A percentile compares a stretch with the other conserved stretches of the same genome.
Evolutionary conservation across 2,329 filamentous ascomycete genomes (phyloP).

Genomic region (Colletotrichum eremochloae): DNA sequence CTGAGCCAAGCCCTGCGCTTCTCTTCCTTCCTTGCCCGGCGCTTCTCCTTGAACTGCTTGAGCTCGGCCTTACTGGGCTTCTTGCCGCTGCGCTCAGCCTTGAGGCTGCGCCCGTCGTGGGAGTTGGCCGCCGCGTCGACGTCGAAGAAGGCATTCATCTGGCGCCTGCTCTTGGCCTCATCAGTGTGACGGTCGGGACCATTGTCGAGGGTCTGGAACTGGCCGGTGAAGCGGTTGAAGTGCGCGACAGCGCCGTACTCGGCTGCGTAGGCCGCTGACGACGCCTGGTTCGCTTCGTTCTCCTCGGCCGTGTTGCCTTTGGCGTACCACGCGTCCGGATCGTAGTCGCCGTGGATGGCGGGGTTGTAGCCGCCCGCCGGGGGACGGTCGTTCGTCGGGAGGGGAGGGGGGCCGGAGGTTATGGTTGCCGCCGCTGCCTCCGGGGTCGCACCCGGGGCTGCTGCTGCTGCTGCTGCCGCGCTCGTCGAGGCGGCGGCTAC

Average conservation of each 20-base stretch:
- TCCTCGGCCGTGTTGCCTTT: conserved; percentile 66
- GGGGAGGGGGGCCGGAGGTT: conserved; percentile 49
- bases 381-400: conserved; percentile 53
- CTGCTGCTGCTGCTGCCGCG: conserved; percentile 11
- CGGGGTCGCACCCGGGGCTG: conserved; percentile 44
- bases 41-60: conserved; percentile 92
- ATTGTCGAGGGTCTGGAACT: conserved; percentile 78
- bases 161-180: conserved; percentile 86
- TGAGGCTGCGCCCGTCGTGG: conserved; percentile 90
- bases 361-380: conserved; percentile 89
- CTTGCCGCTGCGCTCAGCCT: conserved; percentile 89
- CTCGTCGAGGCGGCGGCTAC: conserved; percentile 46
- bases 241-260: conserved; percentile 67
- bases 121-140: conserved; percentile 93
- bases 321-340: conserved; percentile 95
- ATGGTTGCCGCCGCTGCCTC: conserved; percentile 44
- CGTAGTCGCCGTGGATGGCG: conserved; percentile 95
- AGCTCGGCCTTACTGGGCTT: conserved; percentile 88
- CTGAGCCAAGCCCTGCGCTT: conserved; percentile 92
- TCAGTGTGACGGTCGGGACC: conserved; percentile 85
- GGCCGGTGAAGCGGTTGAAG: conserved; percentile 94
- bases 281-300: conserved; percentile 52
- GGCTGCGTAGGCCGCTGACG: conserved; percentile 66
- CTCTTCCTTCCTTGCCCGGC: conserved; percentile 90
- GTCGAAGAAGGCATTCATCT: conserved; percentile 96